phyloP scores from a whole-genome alignment of 208 protist genomes.

The Wallacemonas sp. region DNA sequence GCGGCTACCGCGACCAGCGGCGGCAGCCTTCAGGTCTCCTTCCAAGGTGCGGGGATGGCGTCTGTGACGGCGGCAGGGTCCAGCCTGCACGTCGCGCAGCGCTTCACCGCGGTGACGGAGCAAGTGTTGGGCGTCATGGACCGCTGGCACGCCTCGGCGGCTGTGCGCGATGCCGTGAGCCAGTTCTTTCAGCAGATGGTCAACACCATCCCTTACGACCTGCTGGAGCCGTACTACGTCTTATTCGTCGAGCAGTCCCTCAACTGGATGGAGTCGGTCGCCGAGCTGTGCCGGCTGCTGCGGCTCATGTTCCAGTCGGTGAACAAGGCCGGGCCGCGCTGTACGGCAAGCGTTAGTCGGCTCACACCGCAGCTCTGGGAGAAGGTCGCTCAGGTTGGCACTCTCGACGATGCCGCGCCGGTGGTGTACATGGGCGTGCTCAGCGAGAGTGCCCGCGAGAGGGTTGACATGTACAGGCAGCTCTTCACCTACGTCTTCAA shows the following conservation, averaged over 20 bases:
- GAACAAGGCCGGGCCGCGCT: conserved; percentile 39
- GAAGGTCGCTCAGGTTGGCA: conserved; percentile 38
- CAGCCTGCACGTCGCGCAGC: conserved; percentile 14
- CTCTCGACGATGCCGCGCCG: conserved; percentile 27
- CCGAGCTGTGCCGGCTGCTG: conserved; percentile 60
- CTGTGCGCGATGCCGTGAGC: conserved; percentile 47
- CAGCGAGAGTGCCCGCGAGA: conserved; percentile 59
- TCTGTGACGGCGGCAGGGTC: background rate
- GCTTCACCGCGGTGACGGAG: conserved; percentile 40
- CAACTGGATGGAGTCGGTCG: conserved; percentile 48
- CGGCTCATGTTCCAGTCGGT: conserved; percentile 67
- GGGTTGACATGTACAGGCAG: conserved; percentile 62
- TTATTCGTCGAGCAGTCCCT: conserved; percentile 47
- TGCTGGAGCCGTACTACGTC: conserved; percentile 35
- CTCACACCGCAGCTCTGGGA: conserved; percentile 44
- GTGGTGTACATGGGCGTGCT: conserved; percentile 57
- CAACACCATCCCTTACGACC: conserved; percentile 54
- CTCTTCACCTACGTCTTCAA: conserved; percentile 59
- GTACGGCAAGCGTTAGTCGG: conserved; percentile 22
- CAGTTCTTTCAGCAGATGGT: conserved; percentile 70
- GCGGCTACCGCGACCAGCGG: background rate
- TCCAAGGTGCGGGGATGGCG: background rate
- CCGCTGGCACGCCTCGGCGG: conserved; percentile 22
- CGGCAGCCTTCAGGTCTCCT: background rate
- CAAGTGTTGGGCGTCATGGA: conserved; percentile 36